These are phyloP conservation scores for Solanum peruvianum DNA, from an alignment of 257 asterid species.

Conservation along the genomic window DNA sequence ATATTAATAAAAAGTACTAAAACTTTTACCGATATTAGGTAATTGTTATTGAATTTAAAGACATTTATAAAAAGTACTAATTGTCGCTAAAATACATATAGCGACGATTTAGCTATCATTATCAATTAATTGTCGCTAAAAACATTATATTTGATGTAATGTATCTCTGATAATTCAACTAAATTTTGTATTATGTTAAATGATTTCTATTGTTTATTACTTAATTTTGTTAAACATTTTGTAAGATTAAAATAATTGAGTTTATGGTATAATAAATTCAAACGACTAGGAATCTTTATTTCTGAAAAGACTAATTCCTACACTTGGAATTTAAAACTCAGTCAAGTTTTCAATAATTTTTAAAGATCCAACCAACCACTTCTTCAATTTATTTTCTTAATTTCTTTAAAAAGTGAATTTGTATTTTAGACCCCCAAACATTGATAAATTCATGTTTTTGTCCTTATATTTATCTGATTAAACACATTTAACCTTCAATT, in stretches of 20 bases:
- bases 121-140: too few relatives aligned
- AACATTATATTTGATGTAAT: too few relatives aligned
- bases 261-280: background rate
- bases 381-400: background rate
- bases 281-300: background rate
- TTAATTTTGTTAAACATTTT: background rate
- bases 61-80: too few relatives aligned
- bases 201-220: background rate
- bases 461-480: background rate
- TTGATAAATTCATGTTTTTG: background rate
- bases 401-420: background rate
- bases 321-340: background rate
- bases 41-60: too few relatives aligned
- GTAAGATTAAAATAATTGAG: background rate
- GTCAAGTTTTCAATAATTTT: background rate
- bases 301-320: background rate
- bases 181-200: background rate
- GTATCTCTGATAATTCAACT: too few relatives aligned
- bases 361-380: background rate
- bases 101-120: fast-evolving
- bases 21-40: too few relatives aligned
- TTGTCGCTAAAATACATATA: too few relatives aligned
- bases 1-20: too few relatives aligned
- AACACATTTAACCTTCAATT: background rate
- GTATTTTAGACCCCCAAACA: background rate